Base-by-base conservation (phyloP, 345 rosid genomes). In the Eucalyptus sideroxylon region DNA sequence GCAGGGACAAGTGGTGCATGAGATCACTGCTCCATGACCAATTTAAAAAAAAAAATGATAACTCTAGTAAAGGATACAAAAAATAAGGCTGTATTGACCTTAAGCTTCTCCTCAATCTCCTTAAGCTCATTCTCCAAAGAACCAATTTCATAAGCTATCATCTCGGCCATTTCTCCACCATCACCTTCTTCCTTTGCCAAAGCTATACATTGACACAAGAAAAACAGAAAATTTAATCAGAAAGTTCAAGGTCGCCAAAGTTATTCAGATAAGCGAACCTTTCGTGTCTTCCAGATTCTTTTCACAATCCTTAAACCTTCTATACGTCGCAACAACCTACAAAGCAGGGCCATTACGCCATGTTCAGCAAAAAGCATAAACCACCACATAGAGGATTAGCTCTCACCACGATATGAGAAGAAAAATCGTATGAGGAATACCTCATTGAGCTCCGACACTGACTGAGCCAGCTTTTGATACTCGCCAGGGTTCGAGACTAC, bases 141-240 rank as follows among this genome's bases (percentile, higher is more conserved):
- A 49, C 89, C 90, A n/a, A 97, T 93, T 92, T 98, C 99, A 91
- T 83, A 91, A 82, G 94, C 94, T 89, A 98, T 96, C 99, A 98
- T 98, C 93, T 98, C 98, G 86, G 96, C 95, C 99, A 98, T 98
- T 89, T 96, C 99, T 92, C 93, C 96, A 90, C 96, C 99, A 87
- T 92, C 93, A 87, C 94, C 96, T 89, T 93, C 95, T 87, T 96
- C 98, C 92, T 95, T 96, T 42, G 93, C 95, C 90, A 98, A 93
- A 91, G 94, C 99, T 98, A 93, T 80, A 62, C 26, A 34, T 49
- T 47, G 60, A 85, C n/a, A 15, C 17, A 85, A 72, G 72, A 37
- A 86, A 89, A 31, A 37, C 67, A 87, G 80, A 90, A 40, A 86
- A 3, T 51, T 30, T 87, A 65, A 83, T 30, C 86, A 27, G 72